These are phyloP conservation scores for Linnemannia exigua DNA, from an alignment of 192 early-diverging fungal species.

Conservation along the genomic window DNA sequence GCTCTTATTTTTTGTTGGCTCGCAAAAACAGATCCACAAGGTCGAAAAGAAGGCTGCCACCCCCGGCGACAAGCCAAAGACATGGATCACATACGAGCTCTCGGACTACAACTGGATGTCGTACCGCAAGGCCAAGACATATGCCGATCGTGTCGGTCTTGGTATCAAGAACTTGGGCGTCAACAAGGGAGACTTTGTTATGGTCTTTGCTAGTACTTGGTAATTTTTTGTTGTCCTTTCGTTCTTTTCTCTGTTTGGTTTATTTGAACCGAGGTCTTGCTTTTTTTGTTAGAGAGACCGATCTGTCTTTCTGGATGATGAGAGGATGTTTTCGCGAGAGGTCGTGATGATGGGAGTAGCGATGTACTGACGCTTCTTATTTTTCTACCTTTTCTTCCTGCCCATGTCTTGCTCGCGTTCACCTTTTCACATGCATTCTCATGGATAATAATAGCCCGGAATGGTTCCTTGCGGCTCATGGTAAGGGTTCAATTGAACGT, in stretches of 20 bases:
- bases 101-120: conserved; percentile 79
- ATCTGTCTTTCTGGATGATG: neutral
- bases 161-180: conserved; percentile 69
- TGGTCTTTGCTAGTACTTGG: conserved; percentile 66
- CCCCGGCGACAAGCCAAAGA: conserved; percentile 66
- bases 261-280: too few relatives aligned
- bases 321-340: neutral
- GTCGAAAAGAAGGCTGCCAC: conserved; percentile 41
- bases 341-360: neutral
- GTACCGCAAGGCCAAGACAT: conserved; percentile 67
- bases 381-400: too few relatives aligned
- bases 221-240: conserved; percentile 18
- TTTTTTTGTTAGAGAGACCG: neutral
- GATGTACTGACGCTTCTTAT: neutral
- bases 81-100: conserved; percentile 80
- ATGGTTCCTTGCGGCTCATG: conserved; percentile 50
- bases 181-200: conserved; percentile 58
- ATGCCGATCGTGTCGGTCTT: conserved; percentile 60
- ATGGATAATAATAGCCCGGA: conserved; percentile 58
- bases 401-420: neutral
- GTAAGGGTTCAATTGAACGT: conserved; percentile 23
- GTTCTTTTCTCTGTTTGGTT: neutral
- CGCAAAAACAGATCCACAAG: conserved; percentile 28
- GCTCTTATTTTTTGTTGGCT: conserved; percentile 2
- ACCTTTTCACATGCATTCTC: neutral